These are phyloP conservation scores for Colletotrichum destructivum DNA, from an alignment of 2,329 filamentous ascomycete species.

Conservation along the genomic window DNA sequence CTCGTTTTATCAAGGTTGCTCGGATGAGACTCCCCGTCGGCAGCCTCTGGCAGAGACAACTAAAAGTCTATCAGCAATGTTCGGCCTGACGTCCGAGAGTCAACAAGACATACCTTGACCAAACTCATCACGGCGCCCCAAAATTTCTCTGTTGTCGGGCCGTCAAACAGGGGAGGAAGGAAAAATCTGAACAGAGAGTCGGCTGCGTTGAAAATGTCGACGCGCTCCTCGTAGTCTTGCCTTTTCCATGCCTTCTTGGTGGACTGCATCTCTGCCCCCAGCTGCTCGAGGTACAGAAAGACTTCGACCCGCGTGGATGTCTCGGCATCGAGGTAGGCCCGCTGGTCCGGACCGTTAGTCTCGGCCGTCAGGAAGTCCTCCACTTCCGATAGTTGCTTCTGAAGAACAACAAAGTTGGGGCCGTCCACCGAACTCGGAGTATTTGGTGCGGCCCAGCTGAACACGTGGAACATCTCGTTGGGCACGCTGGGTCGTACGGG, in stretches of 20 bases:
- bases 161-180: constrained; percentile 54
- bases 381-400: constrained; percentile 34
- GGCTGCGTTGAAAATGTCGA: constrained; percentile 59
- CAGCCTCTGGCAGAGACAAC: neutral
- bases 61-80: neutral
- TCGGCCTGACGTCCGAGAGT: too few relatives aligned
- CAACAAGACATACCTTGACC: constrained; percentile 47
- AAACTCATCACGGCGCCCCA: constrained; percentile 59
- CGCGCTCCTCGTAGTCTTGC: constrained; percentile 51
- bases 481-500: constrained; percentile 13
- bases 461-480: constrained; percentile 39
- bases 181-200: constrained; percentile 60
- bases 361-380: constrained; percentile 35
- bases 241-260: constrained; percentile 39
- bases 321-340: constrained; percentile 33
- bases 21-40: constrained; percentile 5
- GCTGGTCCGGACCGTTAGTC: constrained; percentile 30
- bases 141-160: constrained; percentile 57
- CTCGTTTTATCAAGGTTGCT: constrained; percentile 15
- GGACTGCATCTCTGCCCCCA: constrained; percentile 15
- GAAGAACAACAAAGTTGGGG: constrained; percentile 36
- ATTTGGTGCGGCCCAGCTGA: constrained; percentile 33
- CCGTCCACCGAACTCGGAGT: constrained; percentile 20
- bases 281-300: constrained; percentile 44
- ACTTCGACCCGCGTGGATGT: constrained; percentile 48